These are phyloP conservation scores for Backusella australiensis DNA, from an alignment of 192 early-diverging fungal genomes.

Conservation along the genomic window DNA sequence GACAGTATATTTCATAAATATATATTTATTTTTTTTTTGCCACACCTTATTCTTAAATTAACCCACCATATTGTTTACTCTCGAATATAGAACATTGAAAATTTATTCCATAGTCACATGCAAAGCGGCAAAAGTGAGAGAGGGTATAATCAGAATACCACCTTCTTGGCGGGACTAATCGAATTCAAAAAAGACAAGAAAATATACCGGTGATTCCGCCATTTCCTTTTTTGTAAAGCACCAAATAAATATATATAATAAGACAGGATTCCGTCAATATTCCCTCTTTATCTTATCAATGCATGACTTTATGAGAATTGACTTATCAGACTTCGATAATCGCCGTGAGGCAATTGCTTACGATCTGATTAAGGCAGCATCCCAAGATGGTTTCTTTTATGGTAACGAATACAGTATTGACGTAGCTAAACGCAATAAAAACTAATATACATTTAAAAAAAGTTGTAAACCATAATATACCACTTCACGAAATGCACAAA, in stretches of 20 bases:
- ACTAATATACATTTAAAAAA: background rate
- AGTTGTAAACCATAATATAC: conserved; percentile 30
- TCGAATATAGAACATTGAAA: background rate
- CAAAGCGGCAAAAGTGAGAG: background rate
- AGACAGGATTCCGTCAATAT: background rate
- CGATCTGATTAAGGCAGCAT: conserved; percentile 25
- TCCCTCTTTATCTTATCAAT: conserved; percentile 1
- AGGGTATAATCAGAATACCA: conserved; percentile 4
- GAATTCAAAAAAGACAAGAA: background rate
- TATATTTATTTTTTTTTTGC: background rate
- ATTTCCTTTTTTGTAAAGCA: background rate
- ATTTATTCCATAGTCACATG: background rate
- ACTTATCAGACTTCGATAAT: conserved; percentile 28
- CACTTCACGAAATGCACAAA: background rate
- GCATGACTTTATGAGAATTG: conserved; percentile 23
- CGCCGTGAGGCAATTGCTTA: conserved; percentile 20
- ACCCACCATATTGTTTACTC: background rate
- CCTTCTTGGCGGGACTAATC: background rate
- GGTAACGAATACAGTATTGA: conserved; percentile 6
- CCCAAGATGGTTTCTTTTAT: conserved; percentile 32
- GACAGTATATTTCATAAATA: background rate
- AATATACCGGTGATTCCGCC: background rate
- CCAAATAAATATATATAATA: conserved; percentile 4
- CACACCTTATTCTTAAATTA: background rate
- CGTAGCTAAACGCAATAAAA: background rate